Conservation (phyloP, 2,329 filamentous ascomycete species). For the Xylariales sp. region DNA sequence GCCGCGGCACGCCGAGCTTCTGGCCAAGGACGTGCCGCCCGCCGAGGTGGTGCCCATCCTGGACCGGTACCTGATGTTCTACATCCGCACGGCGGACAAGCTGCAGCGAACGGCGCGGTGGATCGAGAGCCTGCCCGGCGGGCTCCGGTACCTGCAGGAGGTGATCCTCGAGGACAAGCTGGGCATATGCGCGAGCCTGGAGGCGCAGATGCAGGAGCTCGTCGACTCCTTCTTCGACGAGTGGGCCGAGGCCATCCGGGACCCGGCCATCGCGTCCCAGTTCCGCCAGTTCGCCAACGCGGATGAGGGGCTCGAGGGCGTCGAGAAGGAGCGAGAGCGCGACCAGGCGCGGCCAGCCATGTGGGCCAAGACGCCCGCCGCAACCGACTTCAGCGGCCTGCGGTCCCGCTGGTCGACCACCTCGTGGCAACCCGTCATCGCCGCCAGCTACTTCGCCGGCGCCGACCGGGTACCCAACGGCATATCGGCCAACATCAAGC, state of each 20-base stretch:
- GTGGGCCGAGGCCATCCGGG: constrained; percentile 78
- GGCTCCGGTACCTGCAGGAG: constrained; percentile 75
- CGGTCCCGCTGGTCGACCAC: constrained; percentile 58
- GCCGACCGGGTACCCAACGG: constrained; percentile 63
- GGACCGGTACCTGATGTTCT: constrained; percentile 88
- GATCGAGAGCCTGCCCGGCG: constrained; percentile 80
- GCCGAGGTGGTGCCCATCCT: constrained; percentile 79
- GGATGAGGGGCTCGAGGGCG: constrained; percentile 59
- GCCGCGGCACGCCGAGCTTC: constrained; percentile 74
- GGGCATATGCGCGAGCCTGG: constrained; percentile 77
- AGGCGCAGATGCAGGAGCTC: constrained; percentile 82
- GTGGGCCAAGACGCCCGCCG: constrained; percentile 63
- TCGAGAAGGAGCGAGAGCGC: constrained; percentile 70
- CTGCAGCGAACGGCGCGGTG: constrained; percentile 85
- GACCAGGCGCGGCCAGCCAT: constrained; percentile 69
- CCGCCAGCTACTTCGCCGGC: constrained; percentile 62
- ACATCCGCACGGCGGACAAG: constrained; percentile 88
- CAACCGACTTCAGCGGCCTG: constrained; percentile 67
- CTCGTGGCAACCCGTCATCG: constrained; percentile 76
- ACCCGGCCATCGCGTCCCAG: constrained; percentile 60
- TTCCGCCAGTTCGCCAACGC: constrained; percentile 88
- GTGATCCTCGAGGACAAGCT: constrained; percentile 83
- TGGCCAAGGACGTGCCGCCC: constrained; percentile 81
- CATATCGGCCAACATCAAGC: constrained; percentile 73
- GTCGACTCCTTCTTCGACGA: constrained; percentile 86